A percentile compares a stretch with the other conserved stretches of the same genome.
phyloP scores from a whole-genome alignment of 441 rosid genomes.

The Pelargonium myrrhifolium region DNA sequence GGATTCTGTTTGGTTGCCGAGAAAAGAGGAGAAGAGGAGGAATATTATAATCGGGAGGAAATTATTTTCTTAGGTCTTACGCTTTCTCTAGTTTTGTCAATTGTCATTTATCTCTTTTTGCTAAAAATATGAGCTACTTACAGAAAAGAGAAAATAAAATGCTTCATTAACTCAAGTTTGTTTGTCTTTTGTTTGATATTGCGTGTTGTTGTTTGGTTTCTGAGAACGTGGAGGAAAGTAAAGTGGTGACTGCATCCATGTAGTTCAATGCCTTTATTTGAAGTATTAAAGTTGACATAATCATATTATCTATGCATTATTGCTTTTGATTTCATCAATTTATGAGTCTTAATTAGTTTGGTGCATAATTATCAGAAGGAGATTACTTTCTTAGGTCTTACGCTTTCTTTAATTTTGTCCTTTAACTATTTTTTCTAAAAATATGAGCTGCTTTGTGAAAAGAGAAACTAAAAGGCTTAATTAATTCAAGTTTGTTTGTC shows the following conservation, averaged over 20 bases:
- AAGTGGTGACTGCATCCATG: too few species aligned
- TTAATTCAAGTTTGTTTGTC: too few species aligned
- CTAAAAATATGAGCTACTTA: not conserved
- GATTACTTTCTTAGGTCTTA: not conserved
- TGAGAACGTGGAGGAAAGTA: conserved; percentile 4
- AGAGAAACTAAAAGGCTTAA: too few species aligned
- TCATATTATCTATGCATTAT: too few species aligned
- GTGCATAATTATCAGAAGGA: too few species aligned
- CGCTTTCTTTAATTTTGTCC: not conserved
- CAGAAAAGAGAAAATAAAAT: not conserved
- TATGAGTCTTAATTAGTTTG: too few species aligned
- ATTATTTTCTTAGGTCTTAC: conserved; percentile 3
- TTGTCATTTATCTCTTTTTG: not conserved
- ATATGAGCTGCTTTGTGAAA: too few species aligned
- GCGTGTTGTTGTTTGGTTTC: not conserved
- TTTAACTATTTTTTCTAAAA: too few species aligned
- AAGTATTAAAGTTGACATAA: too few species aligned
- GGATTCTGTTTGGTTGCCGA: conserved; percentile 17
- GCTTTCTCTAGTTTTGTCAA: not conserved
- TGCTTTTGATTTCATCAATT: too few species aligned
- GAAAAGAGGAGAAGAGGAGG: conserved; percentile 9
- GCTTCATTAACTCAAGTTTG: not conserved
- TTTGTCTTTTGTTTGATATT: not conserved
- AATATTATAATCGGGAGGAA: not conserved
- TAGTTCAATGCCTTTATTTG: too few species aligned